Evolutionary conservation across 179 eudicot genomes (phyloP).

Genomic region (Beta macrorhiza): DNA sequence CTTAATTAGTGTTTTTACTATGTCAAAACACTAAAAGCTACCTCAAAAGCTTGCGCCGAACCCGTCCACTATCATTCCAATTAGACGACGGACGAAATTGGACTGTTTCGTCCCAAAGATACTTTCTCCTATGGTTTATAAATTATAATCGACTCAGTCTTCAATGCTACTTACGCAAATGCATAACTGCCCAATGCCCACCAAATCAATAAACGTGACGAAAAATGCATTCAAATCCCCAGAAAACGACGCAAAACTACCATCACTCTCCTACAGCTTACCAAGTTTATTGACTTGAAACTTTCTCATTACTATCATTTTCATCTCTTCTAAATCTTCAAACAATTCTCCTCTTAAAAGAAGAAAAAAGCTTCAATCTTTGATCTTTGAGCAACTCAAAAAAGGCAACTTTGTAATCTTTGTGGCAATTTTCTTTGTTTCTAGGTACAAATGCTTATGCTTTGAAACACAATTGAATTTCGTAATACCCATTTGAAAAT

Average conservation of each 20-base stretch:
- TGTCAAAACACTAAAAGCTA: too few species aligned
- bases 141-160: too few species aligned
- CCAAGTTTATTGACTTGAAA: not conserved
- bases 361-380: not conserved
- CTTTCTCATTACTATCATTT: not conserved
- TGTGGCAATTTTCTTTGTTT: not conserved
- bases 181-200: not conserved
- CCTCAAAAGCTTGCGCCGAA: too few species aligned
- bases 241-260: not conserved
- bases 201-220: not conserved
- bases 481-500: conserved; percentile 6
- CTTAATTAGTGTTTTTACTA: too few species aligned
- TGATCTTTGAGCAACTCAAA: not conserved
- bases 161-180: too few species aligned
- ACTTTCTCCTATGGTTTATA: too few species aligned
- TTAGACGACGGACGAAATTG: too few species aligned
- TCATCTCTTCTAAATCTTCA: not conserved
- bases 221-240: not conserved
- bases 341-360: not conserved
- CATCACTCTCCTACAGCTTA: not conserved
- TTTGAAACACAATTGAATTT: conserved; percentile 7
- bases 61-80: too few species aligned
- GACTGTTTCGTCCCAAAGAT: too few species aligned
- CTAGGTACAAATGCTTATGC: not conserved
- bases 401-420: conserved; percentile 23